Percentiles rank a stretch among this genome's conserved stretches.
Evolutionary conservation across 768 basidiomycete genomes (phyloP).

Genomic region (Brasilioporus rufonigricans): DNA sequence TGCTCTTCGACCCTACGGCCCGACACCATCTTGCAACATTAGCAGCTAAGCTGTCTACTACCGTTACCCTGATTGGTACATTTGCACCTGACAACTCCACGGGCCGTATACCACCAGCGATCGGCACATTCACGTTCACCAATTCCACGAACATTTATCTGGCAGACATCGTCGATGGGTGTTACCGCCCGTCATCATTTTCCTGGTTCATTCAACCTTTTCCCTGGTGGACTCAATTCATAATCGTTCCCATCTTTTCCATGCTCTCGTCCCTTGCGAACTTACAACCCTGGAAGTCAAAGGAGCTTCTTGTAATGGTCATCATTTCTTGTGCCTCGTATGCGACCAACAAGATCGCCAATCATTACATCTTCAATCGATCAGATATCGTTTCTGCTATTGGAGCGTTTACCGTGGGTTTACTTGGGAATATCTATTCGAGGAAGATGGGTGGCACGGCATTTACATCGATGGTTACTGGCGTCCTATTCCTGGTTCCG

Average conservation of each 20-base stretch:
- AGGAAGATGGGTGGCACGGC: conserved; percentile 82
- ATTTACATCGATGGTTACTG: conserved; percentile 89
- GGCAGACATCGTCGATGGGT: conserved; percentile 58
- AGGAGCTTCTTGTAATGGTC: conserved; percentile 80
- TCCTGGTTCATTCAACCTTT: conserved; percentile 83
- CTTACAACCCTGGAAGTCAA: conserved; percentile 70
- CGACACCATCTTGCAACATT: conserved; percentile 53
- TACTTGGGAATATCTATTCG: conserved; percentile 80
- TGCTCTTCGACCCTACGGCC: conserved; percentile 61
- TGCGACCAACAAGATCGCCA: conserved; percentile 77
- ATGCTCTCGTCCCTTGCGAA: conserved; percentile 71
- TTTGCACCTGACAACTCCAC: conserved; percentile 59
- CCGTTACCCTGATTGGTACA: conserved; percentile 57
- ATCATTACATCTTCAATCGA: conserved; percentile 81
- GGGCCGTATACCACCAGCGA: conserved; percentile 43
- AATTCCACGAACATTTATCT: conserved; percentile 46
- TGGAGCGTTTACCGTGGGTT: conserved; percentile 77
- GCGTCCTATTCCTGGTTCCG: conserved; percentile 83
- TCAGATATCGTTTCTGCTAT: conserved; percentile 84
- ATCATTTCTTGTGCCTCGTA: conserved; percentile 79
- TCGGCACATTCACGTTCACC: conserved; percentile 67
- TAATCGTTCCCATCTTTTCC: conserved; percentile 77
- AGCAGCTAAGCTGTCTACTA: conserved; percentile 48
- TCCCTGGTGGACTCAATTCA: conserved; percentile 72
- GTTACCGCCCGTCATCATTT: conserved; percentile 62